Evolutionary conservation across 148 eudicot species (phyloP).

Genomic region (Suaeda aralocaspica): DNA sequence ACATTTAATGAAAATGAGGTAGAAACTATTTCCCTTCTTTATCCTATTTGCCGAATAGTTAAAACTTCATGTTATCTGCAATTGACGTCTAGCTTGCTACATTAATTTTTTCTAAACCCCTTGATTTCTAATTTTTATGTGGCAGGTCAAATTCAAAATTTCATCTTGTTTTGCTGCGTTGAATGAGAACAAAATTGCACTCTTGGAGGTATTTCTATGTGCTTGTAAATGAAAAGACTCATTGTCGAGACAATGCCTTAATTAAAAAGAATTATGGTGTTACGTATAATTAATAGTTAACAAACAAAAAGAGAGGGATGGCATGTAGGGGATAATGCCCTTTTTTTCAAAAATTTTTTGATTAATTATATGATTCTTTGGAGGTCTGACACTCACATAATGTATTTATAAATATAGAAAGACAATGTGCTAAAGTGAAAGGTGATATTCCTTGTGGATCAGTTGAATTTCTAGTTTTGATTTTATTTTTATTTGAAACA

Average conservation of each 20-base stretch:
- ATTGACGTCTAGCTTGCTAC: neutral
- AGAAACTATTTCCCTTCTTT: neutral
- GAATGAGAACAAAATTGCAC: conserved; percentile 74
- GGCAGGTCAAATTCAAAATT: conserved; percentile 84
- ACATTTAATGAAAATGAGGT: conserved; percentile 90
- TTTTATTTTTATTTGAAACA: too few relatives aligned
- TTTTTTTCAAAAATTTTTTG: too few relatives aligned
- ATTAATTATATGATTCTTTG: too few relatives aligned
- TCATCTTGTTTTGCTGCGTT: conserved; percentile 69
- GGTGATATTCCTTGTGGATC: too few relatives aligned
- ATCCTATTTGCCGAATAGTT: neutral
- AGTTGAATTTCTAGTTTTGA: too few relatives aligned
- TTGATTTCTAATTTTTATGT: neutral
- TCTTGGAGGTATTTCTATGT: conserved; percentile 56
- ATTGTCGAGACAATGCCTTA: neutral
- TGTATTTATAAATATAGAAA: too few relatives aligned
- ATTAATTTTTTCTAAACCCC: neutral
- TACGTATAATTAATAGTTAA: too few relatives aligned
- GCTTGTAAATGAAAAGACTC: neutral
- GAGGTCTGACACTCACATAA: too few relatives aligned
- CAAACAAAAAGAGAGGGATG: too few relatives aligned
- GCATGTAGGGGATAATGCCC: too few relatives aligned
- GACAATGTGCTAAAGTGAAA: too few relatives aligned
- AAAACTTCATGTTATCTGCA: neutral
- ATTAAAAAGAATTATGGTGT: too few relatives aligned